Percentiles rank a stretch among this genome's conserved stretches.
Evolutionary conservation across 495 filamentous ascomycete species (phyloP).

Genomic region (Penicillium fimorum): DNA sequence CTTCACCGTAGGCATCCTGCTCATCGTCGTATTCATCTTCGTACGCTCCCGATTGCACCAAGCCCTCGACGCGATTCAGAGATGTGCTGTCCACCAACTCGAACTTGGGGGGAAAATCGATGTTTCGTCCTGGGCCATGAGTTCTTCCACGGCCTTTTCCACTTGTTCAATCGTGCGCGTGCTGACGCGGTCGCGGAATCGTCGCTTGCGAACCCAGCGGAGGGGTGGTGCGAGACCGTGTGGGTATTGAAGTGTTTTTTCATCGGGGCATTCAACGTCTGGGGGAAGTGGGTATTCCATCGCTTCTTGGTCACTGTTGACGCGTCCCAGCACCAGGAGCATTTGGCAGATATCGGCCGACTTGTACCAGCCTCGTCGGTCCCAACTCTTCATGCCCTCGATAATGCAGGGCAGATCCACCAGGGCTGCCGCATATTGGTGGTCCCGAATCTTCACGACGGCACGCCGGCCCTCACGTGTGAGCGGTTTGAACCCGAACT

Average conservation of each 20-base stretch:
- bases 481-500: constrained; percentile 76
- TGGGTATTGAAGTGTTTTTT: constrained; percentile 70
- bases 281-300: constrained; percentile 61
- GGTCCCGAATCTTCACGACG: constrained; percentile 64
- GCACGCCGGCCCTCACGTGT: constrained; percentile 71
- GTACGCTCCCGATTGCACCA: constrained; percentile 42
- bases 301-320: constrained; percentile 72
- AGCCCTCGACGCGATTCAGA: constrained; percentile 50
- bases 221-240: constrained; percentile 93
- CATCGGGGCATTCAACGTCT: constrained; percentile 59
- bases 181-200: constrained; percentile 76
- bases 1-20: constrained; percentile 55
- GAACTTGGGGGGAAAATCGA: constrained; percentile 56
- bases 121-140: constrained; percentile 66
- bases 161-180: constrained; percentile 86
- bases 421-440: constrained; percentile 74
- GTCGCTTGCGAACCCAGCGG: constrained; percentile 76
- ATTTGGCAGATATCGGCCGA: constrained; percentile 94
- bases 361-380: constrained; percentile 88
- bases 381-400: constrained; percentile 96
- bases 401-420: constrained; percentile 90
- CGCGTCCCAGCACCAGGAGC: constrained; percentile 73
- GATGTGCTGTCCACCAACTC: constrained; percentile 63
- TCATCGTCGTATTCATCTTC: constrained; percentile 54
- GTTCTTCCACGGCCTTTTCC: constrained; percentile 73